Evolutionary conservation across 192 early-diverging fungal species (phyloP).

Genomic region (Coemansia sp.): DNA sequence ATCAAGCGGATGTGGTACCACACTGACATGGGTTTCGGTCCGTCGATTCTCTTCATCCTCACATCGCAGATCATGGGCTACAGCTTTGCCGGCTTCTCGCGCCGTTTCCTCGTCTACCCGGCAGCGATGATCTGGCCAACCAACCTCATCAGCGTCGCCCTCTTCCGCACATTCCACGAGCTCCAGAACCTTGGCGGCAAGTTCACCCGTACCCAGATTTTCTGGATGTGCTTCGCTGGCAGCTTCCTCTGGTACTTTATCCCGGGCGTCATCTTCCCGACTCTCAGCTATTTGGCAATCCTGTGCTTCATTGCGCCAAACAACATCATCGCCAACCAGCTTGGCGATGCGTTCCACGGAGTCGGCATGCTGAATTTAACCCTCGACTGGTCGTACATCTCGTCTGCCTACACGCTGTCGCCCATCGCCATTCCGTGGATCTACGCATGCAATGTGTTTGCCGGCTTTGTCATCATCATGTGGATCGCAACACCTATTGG

Average conservation of each 20-base stretch:
- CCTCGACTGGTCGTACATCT: slow-evolving; percentile 70
- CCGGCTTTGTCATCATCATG: slow-evolving; percentile 65
- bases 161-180: slow-evolving; percentile 79
- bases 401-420: slow-evolving; percentile 53
- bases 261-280: slow-evolving; percentile 68
- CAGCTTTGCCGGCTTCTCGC: slow-evolving; percentile 68
- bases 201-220: slow-evolving; percentile 57
- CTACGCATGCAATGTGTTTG: slow-evolving; percentile 66
- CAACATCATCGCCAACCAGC: slow-evolving; percentile 53
- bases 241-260: slow-evolving; percentile 62
- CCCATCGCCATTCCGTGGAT: slow-evolving; percentile 72
- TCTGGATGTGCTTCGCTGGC: slow-evolving; percentile 50
- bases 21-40: slow-evolving; percentile 62
- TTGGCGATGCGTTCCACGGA: slow-evolving; percentile 42
- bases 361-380: slow-evolving; percentile 62
- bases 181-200: slow-evolving; percentile 50
- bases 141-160: slow-evolving; percentile 70
- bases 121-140: slow-evolving; percentile 87
- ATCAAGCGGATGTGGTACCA: slow-evolving; percentile 71
- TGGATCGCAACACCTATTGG: slow-evolving; percentile 70
- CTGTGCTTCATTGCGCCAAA: slow-evolving; percentile 59
- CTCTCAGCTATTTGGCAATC: slow-evolving; percentile 63
- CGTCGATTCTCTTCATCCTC: slow-evolving; percentile 69
- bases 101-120: slow-evolving; percentile 81
- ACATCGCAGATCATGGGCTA: slow-evolving; percentile 70